Conservation (phyloP, 2,329 filamentous ascomycete species). For the Elsinoe arachidis region DNA sequence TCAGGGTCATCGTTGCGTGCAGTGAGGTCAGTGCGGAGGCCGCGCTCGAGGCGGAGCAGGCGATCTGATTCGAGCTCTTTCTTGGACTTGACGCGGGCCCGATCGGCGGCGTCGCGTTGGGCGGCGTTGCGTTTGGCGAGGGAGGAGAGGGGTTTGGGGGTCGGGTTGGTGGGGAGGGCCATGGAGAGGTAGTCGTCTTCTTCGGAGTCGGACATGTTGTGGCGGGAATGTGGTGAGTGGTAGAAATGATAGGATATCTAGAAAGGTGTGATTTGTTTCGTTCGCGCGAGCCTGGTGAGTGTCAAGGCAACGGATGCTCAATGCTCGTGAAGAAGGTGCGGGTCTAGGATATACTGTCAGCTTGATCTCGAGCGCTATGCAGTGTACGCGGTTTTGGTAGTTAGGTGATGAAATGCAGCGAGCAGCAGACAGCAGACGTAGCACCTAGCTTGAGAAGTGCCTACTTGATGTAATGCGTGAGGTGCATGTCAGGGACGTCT, state of each 20-base stretch:
- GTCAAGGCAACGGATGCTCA: neutral
- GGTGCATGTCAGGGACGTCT: neutral
- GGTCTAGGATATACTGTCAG: too few species aligned
- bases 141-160: conserved; percentile 48
- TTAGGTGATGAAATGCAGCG: too few species aligned
- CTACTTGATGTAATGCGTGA: too few species aligned
- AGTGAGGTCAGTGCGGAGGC: neutral
- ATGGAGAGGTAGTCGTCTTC: conserved; percentile 98
- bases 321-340: too few species aligned
- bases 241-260: neutral
- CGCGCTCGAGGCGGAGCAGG: neutral
- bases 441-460: too few species aligned
- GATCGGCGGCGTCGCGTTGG: conserved; percentile 51
- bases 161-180: conserved; percentile 53
- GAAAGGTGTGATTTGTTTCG: neutral
- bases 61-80: conserved; percentile 64
- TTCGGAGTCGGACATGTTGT: conserved; percentile 34
- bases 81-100: conserved; percentile 63
- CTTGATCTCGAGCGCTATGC: too few species aligned
- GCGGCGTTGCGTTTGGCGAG: conserved; percentile 46
- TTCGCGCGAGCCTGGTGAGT: neutral
- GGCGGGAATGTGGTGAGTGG: neutral
- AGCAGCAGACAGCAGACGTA: too few species aligned
- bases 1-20: conserved; percentile 68
- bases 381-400: neutral